A percentile compares a stretch with the other conserved stretches of the same genome.
phyloP scores from a whole-genome alignment of 345 rosid species.

The Carallia pectinifolia region DNA sequence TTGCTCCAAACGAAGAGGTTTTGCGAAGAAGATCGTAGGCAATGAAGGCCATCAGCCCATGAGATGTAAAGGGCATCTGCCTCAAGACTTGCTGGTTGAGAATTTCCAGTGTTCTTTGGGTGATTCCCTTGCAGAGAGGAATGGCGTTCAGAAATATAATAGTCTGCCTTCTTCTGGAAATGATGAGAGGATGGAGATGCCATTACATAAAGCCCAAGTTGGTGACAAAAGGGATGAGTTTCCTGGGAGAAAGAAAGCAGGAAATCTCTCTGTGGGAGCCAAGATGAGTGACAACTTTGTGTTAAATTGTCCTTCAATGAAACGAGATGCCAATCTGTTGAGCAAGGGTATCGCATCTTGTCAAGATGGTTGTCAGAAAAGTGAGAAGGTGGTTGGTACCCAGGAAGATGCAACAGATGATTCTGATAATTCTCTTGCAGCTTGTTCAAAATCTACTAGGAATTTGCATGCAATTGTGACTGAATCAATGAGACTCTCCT shows the following conservation, averaged over 20 bases:
- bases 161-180: conserved; percentile 38
- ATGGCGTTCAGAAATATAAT: conserved; percentile 32
- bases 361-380: conserved; percentile 21
- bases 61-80: conserved; percentile 43
- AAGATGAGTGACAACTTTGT: conserved; percentile 22
- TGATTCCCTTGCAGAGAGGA: conserved; percentile 37
- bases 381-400: conserved; percentile 30
- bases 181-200: conserved; percentile 30
- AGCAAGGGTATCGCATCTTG: conserved; percentile 26
- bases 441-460: conserved; percentile 19
- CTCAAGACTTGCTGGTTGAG: conserved; percentile 46
- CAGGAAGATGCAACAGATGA: conserved; percentile 14
- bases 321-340: conserved; percentile 25
- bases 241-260: conserved; percentile 39
- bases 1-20: conserved; percentile 55
- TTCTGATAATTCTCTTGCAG: conserved; percentile 25
- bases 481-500: conserved; percentile 34
- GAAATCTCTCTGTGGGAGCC: conserved; percentile 31
- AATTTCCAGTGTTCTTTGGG: conserved; percentile 37
- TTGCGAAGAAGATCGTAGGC: conserved; percentile 45
- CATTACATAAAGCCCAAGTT: conserved; percentile 24
- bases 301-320: conserved; percentile 24
- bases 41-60: conserved; percentile 36
- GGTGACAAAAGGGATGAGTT: conserved; percentile 32
- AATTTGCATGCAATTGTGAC: conserved; percentile 23